Base-by-base conservation (phyloP, 768 basidiomycete genomes). In the Lyophyllum semitale region DNA sequence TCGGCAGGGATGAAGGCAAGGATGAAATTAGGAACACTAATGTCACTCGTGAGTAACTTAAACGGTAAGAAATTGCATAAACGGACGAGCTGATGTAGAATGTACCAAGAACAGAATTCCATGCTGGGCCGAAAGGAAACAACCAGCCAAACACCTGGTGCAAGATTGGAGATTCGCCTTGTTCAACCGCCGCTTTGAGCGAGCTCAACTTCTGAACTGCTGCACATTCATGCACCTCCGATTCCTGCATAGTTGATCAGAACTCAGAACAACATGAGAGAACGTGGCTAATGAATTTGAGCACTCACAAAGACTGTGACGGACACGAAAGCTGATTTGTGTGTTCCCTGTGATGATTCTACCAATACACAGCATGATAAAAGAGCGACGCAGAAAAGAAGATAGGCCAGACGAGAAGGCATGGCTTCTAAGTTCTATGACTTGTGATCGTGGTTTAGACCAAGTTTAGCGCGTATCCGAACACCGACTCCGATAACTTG, bases 11-110 rank as follows among this genome's bases (percentile, higher is more conserved):
- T 95, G 68, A 95, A 94, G 5, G 91, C 91, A 49, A 97, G 88
- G 59, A 97, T 93, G 63, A 97, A 91, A 74, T 97, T 97, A 46
- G 94, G 94, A 54, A 95, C 84, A 33, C 93, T 95, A 67, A 58
- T 56, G 25, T 17, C 17, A 46, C 47, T 55, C 27, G 43, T 54
- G 59, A 58, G 60, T 50, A 68, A 50, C 49, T 54, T 57, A 43
- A n/a, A 26, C 37, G 48, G 48, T 44, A 35, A 44, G 40, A 32
- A 27, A 32, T 53, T 13, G 17, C 54, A 17, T 41, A 38, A 54
- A 82, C 91, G 66, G 69, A 95, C 93, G 93, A 95, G 79, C 91
- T 94, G 73, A 95, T 95, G 77, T 95, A 95, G 78, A 95, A 94
- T 18, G 94, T 95, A 58, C 91, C 94, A 26, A 95, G 78, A 53